Base-by-base conservation (phyloP, 2,329 filamentous ascomycete genomes). In the Cladosporium cucumerinum region DNA sequence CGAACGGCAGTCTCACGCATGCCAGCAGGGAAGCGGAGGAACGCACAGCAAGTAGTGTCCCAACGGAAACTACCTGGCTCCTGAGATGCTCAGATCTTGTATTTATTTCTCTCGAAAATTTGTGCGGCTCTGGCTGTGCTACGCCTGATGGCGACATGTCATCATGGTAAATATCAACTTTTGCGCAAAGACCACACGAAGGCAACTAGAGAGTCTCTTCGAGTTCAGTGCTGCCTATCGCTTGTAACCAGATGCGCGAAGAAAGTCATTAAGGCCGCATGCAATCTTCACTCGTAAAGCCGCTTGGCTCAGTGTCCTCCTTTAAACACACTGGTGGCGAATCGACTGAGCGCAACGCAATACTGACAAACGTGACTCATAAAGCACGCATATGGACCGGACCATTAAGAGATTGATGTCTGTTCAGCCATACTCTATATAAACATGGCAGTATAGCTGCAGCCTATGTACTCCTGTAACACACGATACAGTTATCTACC, bases 401-500 rank as follows among this genome's bases (percentile, higher is more conserved):
- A 46, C 8, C 39, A 12, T 21, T 46, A 10, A 21, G 39, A 46
- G 4, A 46, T 46, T 21, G 12, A n/a, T n/a, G n/a, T 11, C 39
- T 21, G 5, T 46, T 23, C 6, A 43, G 18, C 18, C 18, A 43
- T 43, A 43, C 39, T n/a, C 16, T n/a, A n/a, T 1, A 39, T n/a
- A n/a, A n/a, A 8, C 7, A 14, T 36, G 34, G 12, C 32, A 34
- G 16, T 39, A n/a, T n/a, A 26, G 3, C 16, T 21, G 25, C 8
- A 18, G 6, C 28, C 30, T 4, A 32, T 28, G 23, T 51, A 11
- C 11, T 51, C 5, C 3, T 46, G n/a, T 7, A 7, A 8, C 23
- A 21, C 7, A 51, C 12, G 12, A 12, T 28, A 18, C 14, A 28
- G 25, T 32, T 39, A 57, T 32, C 32, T 34, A 2, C 69, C 70